These are phyloP conservation scores for Castanea mollissima DNA, from an alignment of 306 rosid genomes.

Conservation along the genomic window DNA sequence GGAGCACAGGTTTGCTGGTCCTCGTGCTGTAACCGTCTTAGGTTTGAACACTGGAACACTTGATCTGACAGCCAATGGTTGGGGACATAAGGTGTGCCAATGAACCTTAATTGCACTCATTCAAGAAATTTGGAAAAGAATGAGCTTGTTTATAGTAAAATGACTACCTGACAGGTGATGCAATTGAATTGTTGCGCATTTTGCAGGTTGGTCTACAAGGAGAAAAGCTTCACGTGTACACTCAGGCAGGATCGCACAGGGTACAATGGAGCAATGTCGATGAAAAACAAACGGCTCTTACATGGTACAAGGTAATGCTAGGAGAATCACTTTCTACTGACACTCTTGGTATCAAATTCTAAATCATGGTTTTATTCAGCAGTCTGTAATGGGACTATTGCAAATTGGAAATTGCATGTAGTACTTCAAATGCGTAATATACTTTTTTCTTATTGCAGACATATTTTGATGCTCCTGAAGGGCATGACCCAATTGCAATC, in stretches of 20 bases:
- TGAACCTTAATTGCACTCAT: neutral
- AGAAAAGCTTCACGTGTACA: constrained; percentile 37
- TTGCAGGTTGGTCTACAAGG: constrained; percentile 64
- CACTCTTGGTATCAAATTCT: neutral
- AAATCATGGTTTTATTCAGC: neutral
- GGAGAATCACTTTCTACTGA: neutral
- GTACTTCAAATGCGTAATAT: too few relatives aligned
- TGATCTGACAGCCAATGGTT: constrained; percentile 47
- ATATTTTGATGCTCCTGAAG: constrained; percentile 64
- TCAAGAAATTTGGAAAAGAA: neutral
- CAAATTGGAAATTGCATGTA: too few relatives aligned
- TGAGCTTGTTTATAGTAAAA: neutral
- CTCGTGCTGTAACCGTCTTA: constrained; percentile 41
- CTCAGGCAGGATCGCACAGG: constrained; percentile 42
- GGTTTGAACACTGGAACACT: constrained; percentile 61
- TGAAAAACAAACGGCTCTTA: constrained; percentile 31
- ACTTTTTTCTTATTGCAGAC: constrained; percentile 42
- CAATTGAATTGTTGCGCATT: neutral
- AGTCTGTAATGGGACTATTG: too few relatives aligned
- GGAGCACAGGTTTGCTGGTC: constrained; percentile 89
- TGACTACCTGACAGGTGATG: neutral
- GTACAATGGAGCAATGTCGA: constrained; percentile 37
- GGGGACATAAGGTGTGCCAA: constrained; percentile 77
- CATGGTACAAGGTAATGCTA: constrained; percentile 78
- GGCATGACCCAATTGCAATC: constrained; percentile 65